Percentiles rank a stretch among this genome's conserved stretches.
Evolutionary conservation across 192 early-diverging fungal genomes (phyloP).

Genomic region (Backusella morwellensis): DNA sequence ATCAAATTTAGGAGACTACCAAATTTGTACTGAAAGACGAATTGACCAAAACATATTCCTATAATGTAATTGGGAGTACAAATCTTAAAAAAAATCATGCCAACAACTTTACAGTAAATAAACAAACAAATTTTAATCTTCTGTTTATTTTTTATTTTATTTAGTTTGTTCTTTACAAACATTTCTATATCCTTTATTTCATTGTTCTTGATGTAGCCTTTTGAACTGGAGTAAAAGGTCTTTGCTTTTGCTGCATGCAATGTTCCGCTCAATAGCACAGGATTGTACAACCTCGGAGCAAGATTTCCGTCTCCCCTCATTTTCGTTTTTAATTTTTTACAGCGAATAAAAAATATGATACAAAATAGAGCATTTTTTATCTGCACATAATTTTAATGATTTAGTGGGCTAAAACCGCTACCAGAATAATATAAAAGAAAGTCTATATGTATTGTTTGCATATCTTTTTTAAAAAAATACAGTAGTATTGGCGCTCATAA

Average conservation of each 20-base stretch:
- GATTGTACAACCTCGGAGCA: neutral
- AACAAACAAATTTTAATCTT: neutral
- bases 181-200: neutral
- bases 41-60: conserved; percentile 6
- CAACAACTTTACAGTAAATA: neutral
- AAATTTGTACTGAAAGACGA: neutral
- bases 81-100: neutral
- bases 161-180: neutral
- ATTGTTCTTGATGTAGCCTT: neutral
- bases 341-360: neutral
- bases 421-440: neutral
- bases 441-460: neutral
- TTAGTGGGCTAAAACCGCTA: neutral
- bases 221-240: neutral
- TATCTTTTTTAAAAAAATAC: neutral
- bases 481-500: neutral
- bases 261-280: neutral
- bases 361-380: neutral
- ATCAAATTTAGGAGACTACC: neutral
- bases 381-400: neutral
- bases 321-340: neutral
- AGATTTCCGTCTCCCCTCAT: neutral
- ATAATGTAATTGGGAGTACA: neutral
- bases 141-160: neutral
- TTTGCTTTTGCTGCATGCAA: neutral